Evolutionary conservation across 805 yeast species (phyloP).

Genomic region (Pichia gijzeniarum): DNA sequence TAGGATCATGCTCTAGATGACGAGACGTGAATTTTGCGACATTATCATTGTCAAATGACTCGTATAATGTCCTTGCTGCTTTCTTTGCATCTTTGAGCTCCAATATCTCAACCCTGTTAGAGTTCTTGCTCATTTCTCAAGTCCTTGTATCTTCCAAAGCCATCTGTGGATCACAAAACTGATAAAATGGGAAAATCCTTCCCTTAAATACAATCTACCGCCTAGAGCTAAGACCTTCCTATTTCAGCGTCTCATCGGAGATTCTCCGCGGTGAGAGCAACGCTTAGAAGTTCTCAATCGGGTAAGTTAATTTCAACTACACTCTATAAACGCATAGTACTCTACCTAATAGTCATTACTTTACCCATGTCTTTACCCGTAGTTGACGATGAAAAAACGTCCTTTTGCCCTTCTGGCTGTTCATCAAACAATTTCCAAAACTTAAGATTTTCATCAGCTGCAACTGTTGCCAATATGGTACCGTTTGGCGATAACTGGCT

Average conservation of each 20-base stretch:
- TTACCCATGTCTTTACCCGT: conserved; percentile 43
- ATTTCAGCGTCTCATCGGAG: conserved; percentile 2
- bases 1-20: conserved; percentile 31
- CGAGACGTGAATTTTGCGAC: conserved; percentile 30
- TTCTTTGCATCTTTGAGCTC: conserved; percentile 26
- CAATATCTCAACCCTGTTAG: conserved; percentile 24
- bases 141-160: no score
- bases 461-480: conserved; percentile 84
- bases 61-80: conserved; percentile 31
- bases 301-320: not conserved
- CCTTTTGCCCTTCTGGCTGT: conserved; percentile 16
- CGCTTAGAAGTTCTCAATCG: conserved; percentile 4
- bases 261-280: not conserved
- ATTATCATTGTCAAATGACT: conserved; percentile 31
- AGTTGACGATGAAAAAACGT: conserved; percentile 24
- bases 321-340: no score
- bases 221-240: conserved; percentile 15
- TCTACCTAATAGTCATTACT: conserved; percentile 45
- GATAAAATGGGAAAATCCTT: no score
- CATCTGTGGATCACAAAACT: no score
- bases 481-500: conserved; percentile 88
- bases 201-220: no score
- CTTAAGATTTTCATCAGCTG: conserved; percentile 93
- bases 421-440: conserved; percentile 86
- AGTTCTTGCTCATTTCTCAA: conserved; percentile 1